A percentile compares a stretch with the other conserved stretches of the same genome.
These are phyloP conservation scores for Colletotrichum camelliae DNA, from an alignment of 2,329 filamentous ascomycete genomes.

Conservation along the genomic window DNA sequence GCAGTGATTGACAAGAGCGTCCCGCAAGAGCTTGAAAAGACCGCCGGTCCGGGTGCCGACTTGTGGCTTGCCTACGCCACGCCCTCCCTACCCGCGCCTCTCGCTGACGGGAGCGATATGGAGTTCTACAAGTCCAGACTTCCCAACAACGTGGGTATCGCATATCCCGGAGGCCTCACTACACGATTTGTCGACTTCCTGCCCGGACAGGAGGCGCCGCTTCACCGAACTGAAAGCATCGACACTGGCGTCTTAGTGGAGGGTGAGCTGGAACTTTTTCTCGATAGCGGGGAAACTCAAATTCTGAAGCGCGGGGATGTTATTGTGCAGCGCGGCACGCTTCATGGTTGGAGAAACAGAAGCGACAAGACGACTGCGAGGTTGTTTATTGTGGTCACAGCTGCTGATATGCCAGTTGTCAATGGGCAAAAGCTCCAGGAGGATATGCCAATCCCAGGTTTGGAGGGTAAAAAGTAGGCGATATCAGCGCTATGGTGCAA, in stretches of 20 bases:
- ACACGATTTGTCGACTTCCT: slow-evolving; percentile 52
- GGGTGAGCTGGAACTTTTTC: slow-evolving; percentile 54
- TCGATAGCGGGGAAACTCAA: slow-evolving; percentile 56
- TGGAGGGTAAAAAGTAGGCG: not conserved
- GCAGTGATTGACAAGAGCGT: slow-evolving; percentile 37
- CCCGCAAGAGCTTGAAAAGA: slow-evolving; percentile 7
- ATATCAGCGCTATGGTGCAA: too few species aligned
- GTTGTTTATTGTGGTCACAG: slow-evolving; percentile 30
- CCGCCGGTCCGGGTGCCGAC: slow-evolving; percentile 20
- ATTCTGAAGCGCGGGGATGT: slow-evolving; percentile 55
- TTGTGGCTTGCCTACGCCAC: slow-evolving; percentile 31
- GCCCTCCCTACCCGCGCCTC: slow-evolving; percentile 24
- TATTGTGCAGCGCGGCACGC: slow-evolving; percentile 60
- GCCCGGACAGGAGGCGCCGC: slow-evolving; percentile 40
- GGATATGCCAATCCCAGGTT: not conserved
- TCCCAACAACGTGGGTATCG: slow-evolving; percentile 28
- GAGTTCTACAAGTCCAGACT: slow-evolving; percentile 26
- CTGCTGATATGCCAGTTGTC: not conserved
- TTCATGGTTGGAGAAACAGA: slow-evolving; percentile 57
- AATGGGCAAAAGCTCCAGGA: not conserved
- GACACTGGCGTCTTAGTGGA: slow-evolving; percentile 62
- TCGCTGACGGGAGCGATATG: slow-evolving; percentile 25
- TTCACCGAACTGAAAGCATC: slow-evolving; percentile 59
- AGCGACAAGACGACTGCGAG: slow-evolving; percentile 47
- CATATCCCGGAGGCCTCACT: slow-evolving; percentile 41